A percentile compares a stretch with the other conserved stretches of the same genome.
Evolutionary conservation across 345 rosid species (phyloP).

Genomic region (Erodium maritimum): DNA sequence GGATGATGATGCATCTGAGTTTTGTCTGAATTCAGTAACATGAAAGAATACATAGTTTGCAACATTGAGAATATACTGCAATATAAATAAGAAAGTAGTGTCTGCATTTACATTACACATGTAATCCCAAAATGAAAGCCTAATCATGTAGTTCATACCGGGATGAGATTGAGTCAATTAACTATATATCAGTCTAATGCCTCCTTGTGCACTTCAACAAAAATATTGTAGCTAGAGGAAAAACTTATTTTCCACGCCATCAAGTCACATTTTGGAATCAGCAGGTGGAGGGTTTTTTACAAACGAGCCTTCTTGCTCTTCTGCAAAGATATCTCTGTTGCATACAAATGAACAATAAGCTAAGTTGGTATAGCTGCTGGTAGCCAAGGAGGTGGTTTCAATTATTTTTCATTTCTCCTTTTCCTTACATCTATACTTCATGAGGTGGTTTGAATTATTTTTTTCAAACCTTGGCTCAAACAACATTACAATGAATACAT

Average conservation of each 20-base stretch:
- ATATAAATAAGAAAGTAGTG: neutral
- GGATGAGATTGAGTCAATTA: neutral
- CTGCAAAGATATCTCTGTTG: constrained; percentile 28
- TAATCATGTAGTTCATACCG: neutral
- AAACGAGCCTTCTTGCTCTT: constrained; percentile 4
- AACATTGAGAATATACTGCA: constrained; percentile 3
- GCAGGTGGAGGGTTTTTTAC: neutral
- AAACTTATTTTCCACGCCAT: neutral
- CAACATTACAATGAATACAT: no score
- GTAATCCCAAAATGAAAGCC: constrained; percentile 1
- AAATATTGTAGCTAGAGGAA: constrained; percentile 3
- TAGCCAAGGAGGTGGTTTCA: no score
- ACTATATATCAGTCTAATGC: no score
- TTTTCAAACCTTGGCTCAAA: no score
- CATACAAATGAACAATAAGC: neutral
- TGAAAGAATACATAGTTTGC: neutral
- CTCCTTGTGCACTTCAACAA: constrained; percentile 1
- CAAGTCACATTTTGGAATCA: neutral
- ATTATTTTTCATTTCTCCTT: neutral
- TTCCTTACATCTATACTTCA: no score
- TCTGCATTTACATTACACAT: constrained; percentile 5
- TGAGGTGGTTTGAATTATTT: no score
- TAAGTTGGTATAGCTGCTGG: neutral
- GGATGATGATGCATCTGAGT: neutral
- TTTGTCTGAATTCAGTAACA: neutral